Evolutionary conservation across 345 rosid genomes (phyloP).

Genomic region (Eucalyptus caleyi): DNA sequence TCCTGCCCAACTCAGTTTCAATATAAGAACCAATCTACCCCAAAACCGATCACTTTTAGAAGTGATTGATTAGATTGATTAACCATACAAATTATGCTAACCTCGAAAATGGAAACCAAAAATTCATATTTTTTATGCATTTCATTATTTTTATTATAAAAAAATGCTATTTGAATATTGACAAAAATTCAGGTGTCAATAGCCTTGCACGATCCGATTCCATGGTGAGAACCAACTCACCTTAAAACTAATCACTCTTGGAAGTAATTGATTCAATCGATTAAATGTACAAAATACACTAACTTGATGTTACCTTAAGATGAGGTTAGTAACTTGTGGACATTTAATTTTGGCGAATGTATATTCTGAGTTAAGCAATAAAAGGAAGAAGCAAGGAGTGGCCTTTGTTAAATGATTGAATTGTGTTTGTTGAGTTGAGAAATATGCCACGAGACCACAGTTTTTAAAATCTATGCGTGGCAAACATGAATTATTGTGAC

Average conservation of each 20-base stretch:
- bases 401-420: too few species aligned
- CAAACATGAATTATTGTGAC: fast-evolving
- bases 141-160: too few species aligned
- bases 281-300: too few species aligned
- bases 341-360: too few species aligned
- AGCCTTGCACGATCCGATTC: fast-evolving
- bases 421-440: too few species aligned
- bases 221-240: neutral
- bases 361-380: too few species aligned
- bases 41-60: fast-evolving
- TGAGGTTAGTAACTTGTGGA: neutral
- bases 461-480: too few species aligned
- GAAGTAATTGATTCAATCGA: neutral
- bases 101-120: fast-evolving
- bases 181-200: neutral
- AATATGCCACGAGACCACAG: fast-evolving
- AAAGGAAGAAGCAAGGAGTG: too few species aligned
- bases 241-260: fast-evolving
- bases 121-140: too few species aligned
- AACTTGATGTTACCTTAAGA: neutral
- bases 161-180: too few species aligned
- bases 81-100: neutral
- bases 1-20: fast-evolving
- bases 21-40: fast-evolving
- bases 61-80: neutral